Conservation (phyloP, 1,284 basidiomycete genomes). For the Malassezia nana region DNA sequence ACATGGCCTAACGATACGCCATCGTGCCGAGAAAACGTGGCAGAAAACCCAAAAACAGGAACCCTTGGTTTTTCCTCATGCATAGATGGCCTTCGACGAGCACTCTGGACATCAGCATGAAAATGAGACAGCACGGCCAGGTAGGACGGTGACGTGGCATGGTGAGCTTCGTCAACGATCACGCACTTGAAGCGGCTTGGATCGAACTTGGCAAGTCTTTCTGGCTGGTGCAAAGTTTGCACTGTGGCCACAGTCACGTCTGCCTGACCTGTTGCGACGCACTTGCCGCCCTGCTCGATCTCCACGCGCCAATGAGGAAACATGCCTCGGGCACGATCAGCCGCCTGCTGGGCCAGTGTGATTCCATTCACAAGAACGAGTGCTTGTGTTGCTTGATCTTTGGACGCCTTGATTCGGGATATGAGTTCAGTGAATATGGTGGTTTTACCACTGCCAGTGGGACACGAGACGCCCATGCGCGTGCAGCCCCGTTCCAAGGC, state of each 20-base stretch:
- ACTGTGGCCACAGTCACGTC: slow-evolving; percentile 87
- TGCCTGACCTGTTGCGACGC: slow-evolving; percentile 67
- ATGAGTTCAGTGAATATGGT: slow-evolving; percentile 60
- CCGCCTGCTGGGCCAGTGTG: slow-evolving; percentile 78
- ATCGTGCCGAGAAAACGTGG: slow-evolving; percentile 86
- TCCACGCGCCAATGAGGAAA: slow-evolving; percentile 72
- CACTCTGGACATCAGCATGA: slow-evolving; percentile 46
- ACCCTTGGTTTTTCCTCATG: slow-evolving; percentile 42
- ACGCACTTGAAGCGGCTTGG: slow-evolving; percentile 65
- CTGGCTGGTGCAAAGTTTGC: slow-evolving; percentile 65
- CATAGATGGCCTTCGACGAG: background rate
- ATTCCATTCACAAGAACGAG: slow-evolving; percentile 75
- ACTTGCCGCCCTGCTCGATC: slow-evolving; percentile 74
- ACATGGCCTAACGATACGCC: slow-evolving; percentile 76
- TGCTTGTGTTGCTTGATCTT: slow-evolving; percentile 51
- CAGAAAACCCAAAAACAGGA: slow-evolving; percentile 87
- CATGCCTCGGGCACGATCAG: slow-evolving; percentile 60
- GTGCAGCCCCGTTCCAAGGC: slow-evolving; percentile 59
- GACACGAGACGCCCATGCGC: slow-evolving; percentile 81
- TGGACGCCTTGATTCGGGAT: slow-evolving; percentile 19
- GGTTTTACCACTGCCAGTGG: slow-evolving; percentile 77
- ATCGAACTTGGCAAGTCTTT: slow-evolving; percentile 68
- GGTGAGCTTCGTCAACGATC: slow-evolving; percentile 68
- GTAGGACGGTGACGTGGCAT: slow-evolving; percentile 81
- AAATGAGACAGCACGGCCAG: slow-evolving; percentile 68